Base-by-base conservation (phyloP, 2,329 filamentous ascomycete genomes). In the Dothideomycetes sp. region DNA sequence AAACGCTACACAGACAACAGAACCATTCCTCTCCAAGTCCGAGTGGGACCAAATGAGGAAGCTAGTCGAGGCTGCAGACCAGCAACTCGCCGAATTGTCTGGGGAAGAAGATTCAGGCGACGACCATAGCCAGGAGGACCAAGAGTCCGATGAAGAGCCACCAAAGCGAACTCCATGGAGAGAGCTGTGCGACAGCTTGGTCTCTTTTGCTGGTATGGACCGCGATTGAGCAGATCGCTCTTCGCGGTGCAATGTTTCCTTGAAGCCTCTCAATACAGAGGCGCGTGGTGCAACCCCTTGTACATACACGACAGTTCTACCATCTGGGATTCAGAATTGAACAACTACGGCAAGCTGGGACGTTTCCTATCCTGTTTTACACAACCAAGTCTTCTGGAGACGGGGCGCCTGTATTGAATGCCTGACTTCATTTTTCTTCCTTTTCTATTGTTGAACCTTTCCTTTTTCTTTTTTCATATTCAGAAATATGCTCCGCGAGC, bases 171-270 rank as follows among this genome's bases (percentile, higher is more conserved):
- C 49, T n/a, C 54, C 57, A 4, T 57, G 56, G 52, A 49, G 50
- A 36, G 57, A 60, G 41, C 49, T 60, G 5, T 60, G 56, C 51
- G 48, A 51, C 16, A 50, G 53, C 16, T 36, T 59, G 37, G 43
- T 47, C 12, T 50, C 48, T 36, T 47, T 58, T 34, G 56, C 55
- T 12, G 57, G 57, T 12, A 51, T 58, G 43, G 48, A 44, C 16
- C 51, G 51, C 30, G 49, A 48, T 18, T 40, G n/a, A n/a, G n/a
- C n/a, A n/a, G n/a, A n/a, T n/a, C n/a, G n/a, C n/a, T n/a, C n/a
- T n/a, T n/a, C n/a, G n/a, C n/a, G n/a, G n/a, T n/a, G n/a, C n/a
- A n/a, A n/a, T n/a, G n/a, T n/a, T n/a, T n/a, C n/a, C n/a, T n/a
- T n/a, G n/a, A n/a, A n/a, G n/a, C n/a, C n/a, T n/a, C n/a, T n/a